These are phyloP conservation scores for Polytrichum formosum DNA, from an alignment of 225 moss, liverwort and hornwort species.

Conservation along the genomic window DNA sequence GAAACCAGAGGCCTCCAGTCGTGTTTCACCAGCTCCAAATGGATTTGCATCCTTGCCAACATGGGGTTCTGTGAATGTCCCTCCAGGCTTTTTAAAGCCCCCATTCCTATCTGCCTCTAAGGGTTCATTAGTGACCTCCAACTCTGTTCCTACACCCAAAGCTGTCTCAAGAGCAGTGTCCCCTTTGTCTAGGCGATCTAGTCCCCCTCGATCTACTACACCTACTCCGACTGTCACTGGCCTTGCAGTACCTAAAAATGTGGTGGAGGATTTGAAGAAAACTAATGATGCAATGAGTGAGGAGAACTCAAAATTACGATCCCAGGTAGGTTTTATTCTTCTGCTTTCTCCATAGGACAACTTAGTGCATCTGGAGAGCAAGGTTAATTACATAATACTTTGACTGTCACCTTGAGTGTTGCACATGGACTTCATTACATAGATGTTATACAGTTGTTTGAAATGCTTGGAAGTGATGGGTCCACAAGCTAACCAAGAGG, in stretches of 20 bases:
- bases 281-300: conserved; percentile 57
- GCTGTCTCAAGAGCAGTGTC: conserved; percentile 50
- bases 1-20: conserved; percentile 53
- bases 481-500: no score
- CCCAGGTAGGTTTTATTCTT: conserved; percentile 34
- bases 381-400: no score
- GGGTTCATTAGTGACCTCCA: conserved; percentile 23
- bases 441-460: no score
- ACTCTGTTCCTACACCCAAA: conserved; percentile 35
- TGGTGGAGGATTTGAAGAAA: conserved; percentile 63
- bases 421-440: no score
- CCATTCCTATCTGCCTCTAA: conserved; percentile 33
- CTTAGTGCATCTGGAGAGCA: no score
- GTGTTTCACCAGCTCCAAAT: conserved; percentile 64
- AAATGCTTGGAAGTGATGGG: no score
- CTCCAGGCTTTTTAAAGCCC: conserved; percentile 40
- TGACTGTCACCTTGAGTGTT: no score
- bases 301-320: conserved; percentile 46
- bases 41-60: conserved; percentile 25
- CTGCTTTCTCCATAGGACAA: neutral
- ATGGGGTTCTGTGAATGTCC: conserved; percentile 62
- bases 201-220: conserved; percentile 64
- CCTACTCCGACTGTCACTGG: conserved; percentile 62
- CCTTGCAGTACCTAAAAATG: conserved; percentile 43
- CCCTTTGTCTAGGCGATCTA: conserved; percentile 59